These are phyloP conservation scores for Colletotrichum caudatum DNA, from an alignment of 2,329 filamentous ascomycete genomes.

Conservation along the genomic window DNA sequence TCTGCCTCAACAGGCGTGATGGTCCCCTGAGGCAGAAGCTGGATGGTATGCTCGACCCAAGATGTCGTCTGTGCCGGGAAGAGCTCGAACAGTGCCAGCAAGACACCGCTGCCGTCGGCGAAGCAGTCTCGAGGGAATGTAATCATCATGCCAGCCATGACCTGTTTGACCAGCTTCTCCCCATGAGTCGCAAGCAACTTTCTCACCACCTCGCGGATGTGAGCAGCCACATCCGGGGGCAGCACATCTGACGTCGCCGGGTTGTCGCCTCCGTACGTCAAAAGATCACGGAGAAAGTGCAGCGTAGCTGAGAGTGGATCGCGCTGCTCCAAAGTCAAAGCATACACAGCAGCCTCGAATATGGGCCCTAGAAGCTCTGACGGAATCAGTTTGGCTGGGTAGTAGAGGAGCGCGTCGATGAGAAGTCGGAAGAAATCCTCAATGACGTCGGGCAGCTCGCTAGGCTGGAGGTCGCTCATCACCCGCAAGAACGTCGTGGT, in stretches of 20 bases:
- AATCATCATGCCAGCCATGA: slow-evolving; percentile 99
- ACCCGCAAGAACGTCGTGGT: slow-evolving; percentile 89
- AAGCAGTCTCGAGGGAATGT: slow-evolving; percentile 97
- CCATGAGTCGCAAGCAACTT: slow-evolving; percentile 78
- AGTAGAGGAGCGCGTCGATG: slow-evolving; percentile 92
- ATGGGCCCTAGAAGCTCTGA: slow-evolving; percentile 85
- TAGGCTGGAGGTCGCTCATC: slow-evolving; percentile 82
- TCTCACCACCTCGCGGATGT: slow-evolving; percentile 80
- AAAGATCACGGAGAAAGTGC: slow-evolving; percentile 91
- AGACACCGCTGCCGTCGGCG: slow-evolving; percentile 91
- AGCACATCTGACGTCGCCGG: slow-evolving; percentile 71
- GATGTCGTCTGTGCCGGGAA: slow-evolving; percentile 81
- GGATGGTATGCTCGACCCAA: slow-evolving; percentile 88
- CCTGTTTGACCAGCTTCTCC: slow-evolving; percentile 84
- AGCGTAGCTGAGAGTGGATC: slow-evolving; percentile 92
- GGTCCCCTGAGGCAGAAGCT: slow-evolving; percentile 84
- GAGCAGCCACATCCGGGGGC: slow-evolving; percentile 70
- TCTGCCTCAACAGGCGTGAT: slow-evolving; percentile 85
- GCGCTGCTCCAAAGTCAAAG: slow-evolving; percentile 88
- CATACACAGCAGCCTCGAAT: slow-evolving; percentile 87
- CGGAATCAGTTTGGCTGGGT: slow-evolving; percentile 84
- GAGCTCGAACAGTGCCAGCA: slow-evolving; percentile 89
- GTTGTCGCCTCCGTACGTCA: slow-evolving; percentile 87
- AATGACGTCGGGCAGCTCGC: slow-evolving; percentile 84
- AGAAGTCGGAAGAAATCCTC: slow-evolving; percentile 97